A percentile compares a stretch with the other conserved stretches of the same genome.
Evolutionary conservation across 2,329 filamentous ascomycete genomes (phyloP).

Genomic region (Bimuria novae-zelandiae): DNA sequence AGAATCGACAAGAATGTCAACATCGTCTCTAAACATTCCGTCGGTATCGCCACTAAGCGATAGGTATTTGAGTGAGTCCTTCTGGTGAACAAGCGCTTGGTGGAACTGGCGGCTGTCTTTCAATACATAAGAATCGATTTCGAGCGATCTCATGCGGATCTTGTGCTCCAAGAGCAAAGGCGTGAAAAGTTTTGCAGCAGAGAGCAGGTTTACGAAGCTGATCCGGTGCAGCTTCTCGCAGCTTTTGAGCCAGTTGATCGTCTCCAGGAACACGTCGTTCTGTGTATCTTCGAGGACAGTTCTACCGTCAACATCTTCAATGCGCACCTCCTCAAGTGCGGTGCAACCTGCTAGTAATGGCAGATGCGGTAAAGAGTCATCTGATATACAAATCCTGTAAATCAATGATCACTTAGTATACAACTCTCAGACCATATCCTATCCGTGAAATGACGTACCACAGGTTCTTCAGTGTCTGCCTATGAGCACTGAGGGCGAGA

Average conservation of each 20-base stretch:
- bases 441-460: background rate
- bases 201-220: slow-evolving; percentile 56
- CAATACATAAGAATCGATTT: slow-evolving; percentile 55
- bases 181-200: slow-evolving; percentile 58
- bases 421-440: background rate
- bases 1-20: slow-evolving; percentile 56
- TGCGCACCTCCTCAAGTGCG: slow-evolving; percentile 53
- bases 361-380: slow-evolving; percentile 55
- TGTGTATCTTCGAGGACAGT: slow-evolving; percentile 57
- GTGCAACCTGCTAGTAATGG: slow-evolving; percentile 56
- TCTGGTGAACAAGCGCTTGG: slow-evolving; percentile 57
- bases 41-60: slow-evolving; percentile 55
- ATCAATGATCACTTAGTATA: background rate
- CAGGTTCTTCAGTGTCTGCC: slow-evolving; percentile 56
- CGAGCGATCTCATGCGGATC: slow-evolving; percentile 54
- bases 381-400: slow-evolving; percentile 53
- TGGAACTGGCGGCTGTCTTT: slow-evolving; percentile 59
- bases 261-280: slow-evolving; percentile 57
- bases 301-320: slow-evolving; percentile 52
- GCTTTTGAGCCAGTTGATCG: slow-evolving; percentile 60
- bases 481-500: slow-evolving; percentile 57
- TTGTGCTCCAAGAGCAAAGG: slow-evolving; percentile 54
- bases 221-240: slow-evolving; percentile 59
- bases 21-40: slow-evolving; percentile 51
- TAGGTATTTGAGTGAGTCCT: slow-evolving; percentile 53